Conservation (phyloP, 306 rosid species). For the Vigna hirtella region DNA sequence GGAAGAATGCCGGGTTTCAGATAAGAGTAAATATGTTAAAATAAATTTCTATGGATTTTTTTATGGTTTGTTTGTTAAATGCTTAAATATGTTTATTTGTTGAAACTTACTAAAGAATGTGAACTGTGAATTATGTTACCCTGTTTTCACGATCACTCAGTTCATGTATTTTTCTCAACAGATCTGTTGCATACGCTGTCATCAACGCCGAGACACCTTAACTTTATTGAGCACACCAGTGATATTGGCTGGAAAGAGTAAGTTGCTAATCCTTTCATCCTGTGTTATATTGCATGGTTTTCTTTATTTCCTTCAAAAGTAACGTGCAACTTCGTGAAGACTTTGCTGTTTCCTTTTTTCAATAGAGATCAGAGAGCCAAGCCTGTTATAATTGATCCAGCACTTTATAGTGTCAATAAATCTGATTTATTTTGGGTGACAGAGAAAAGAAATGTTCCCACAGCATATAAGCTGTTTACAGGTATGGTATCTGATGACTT, state of each 20-base stretch:
- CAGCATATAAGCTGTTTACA: constrained; percentile 85
- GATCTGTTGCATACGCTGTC: constrained; percentile 58
- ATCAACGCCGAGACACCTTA: constrained; percentile 54
- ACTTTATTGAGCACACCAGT: constrained; percentile 67
- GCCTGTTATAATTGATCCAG: constrained; percentile 64
- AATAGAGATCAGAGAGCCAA: constrained; percentile 61
- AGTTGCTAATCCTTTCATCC: constrained; percentile 32
- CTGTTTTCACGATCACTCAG: background rate
- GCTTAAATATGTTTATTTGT: constrained; percentile 3
- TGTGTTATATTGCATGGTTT: background rate
- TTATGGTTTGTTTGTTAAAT: constrained; percentile 27
- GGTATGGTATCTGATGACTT: constrained; percentile 51
- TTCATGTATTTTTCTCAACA: constrained; percentile 35
- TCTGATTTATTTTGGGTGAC: constrained; percentile 64
- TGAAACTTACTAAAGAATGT: constrained; percentile 21
- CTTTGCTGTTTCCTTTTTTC: constrained; percentile 37
- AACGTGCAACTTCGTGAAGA: background rate
- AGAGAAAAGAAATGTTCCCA: constrained; percentile 57
- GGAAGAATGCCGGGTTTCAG: constrained; percentile 40
- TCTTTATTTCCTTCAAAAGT: constrained; percentile 6
- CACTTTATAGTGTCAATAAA: constrained; percentile 55
- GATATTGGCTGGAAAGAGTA: constrained; percentile 96
- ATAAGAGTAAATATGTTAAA: background rate
- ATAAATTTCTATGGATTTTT: background rate
- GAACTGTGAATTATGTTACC: constrained; percentile 7